Conservation (phyloP, 148 eudicot species). For the Rhododendron molle region DNA sequence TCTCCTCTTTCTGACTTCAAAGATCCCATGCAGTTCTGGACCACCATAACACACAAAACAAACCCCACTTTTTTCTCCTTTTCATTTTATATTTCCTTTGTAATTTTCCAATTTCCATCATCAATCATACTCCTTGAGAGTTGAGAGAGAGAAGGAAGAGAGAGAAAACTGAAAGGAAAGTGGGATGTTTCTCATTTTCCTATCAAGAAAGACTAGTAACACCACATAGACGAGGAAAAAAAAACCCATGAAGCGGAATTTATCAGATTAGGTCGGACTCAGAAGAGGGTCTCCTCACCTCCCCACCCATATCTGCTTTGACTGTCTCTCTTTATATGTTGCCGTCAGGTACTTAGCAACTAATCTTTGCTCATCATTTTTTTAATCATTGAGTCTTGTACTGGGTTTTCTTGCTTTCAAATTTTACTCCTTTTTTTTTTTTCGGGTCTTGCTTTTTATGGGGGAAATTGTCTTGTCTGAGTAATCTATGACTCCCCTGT, state of each 20-base stretch:
- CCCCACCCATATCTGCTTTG: slow-evolving; percentile 6
- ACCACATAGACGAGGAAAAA: background rate
- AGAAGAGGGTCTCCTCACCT: slow-evolving; percentile 18
- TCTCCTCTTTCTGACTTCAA: background rate
- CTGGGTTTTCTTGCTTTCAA: slow-evolving; percentile 9
- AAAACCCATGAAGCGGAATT: slow-evolving; percentile 7
- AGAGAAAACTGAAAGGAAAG: slow-evolving; percentile 16
- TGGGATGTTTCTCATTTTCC: slow-evolving; percentile 11
- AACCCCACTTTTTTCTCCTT: slow-evolving; percentile 10
- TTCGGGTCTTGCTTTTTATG: background rate
- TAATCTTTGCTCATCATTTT: slow-evolving; percentile 10
- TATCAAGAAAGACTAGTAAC: slow-evolving; percentile 2
- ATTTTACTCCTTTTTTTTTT: background rate
- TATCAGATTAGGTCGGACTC: slow-evolving; percentile 12
- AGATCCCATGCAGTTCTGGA: slow-evolving; percentile 13
- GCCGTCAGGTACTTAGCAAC: slow-evolving; percentile 14
- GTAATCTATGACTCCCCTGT: background rate
- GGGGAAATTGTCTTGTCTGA: slow-evolving; percentile 10
- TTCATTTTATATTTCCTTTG: background rate
- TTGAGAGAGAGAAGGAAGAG: background rate
- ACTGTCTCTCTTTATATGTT: slow-evolving; percentile 1
- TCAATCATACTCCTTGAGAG: background rate
- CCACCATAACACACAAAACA: slow-evolving; percentile 16
- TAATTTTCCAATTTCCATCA: slow-evolving; percentile 6
- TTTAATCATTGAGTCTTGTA: slow-evolving; percentile 15